Base-by-base conservation (phyloP, 768 basidiomycete species). In the Mycena haematopus region DNA sequence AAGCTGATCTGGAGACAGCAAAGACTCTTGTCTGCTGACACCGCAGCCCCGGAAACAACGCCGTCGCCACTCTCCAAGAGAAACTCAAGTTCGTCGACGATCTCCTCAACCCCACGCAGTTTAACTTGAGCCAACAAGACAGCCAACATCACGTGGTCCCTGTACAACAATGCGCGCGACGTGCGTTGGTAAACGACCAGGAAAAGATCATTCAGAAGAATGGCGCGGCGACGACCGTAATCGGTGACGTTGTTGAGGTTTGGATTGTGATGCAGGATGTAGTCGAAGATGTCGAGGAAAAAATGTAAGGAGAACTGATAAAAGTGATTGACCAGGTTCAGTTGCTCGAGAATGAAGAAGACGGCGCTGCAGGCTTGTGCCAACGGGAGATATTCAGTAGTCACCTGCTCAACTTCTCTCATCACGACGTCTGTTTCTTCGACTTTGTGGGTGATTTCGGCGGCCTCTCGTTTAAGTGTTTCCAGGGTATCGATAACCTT, bases 211-310 rank as follows among this genome's bases (percentile, higher is more conserved):
- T 89, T 87, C 56, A 94, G 77, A 22, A 99, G 79, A 56, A 96
- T 91, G 49, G 89, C 84, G 35, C 93, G 86, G 13, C 97, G 89
- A 45, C 76, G 78, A 52, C 80, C 78, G 59, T 94, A 77, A 65
- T 97, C 95, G 24, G 87, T 81, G 60, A 96, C 82, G 61, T 84
- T 86, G 74, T 84, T 88, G 65, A 99, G 84, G 73, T 95, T 91
- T 13, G 96, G 95, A 72, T 99, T 98, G 69, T 92, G 89, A 67
- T 91, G 90, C 8, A 99, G 84, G 60, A 96, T 88, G 69, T 91
- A 93, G 77, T 99, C 94, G 77, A 99, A 99, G 71, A 98, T 96
- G 73, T 97, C 96, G 61, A 99, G 85, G 91, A 99, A 99, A 83
- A 96, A 98, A 27, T 84, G 90, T 47, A 99, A 84, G 2, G 97